A percentile compares a stretch with the other conserved stretches of the same genome.
These are phyloP conservation scores for Coemansia umbellata DNA, from an alignment of 192 early-diverging fungal species.

Conservation along the genomic window DNA sequence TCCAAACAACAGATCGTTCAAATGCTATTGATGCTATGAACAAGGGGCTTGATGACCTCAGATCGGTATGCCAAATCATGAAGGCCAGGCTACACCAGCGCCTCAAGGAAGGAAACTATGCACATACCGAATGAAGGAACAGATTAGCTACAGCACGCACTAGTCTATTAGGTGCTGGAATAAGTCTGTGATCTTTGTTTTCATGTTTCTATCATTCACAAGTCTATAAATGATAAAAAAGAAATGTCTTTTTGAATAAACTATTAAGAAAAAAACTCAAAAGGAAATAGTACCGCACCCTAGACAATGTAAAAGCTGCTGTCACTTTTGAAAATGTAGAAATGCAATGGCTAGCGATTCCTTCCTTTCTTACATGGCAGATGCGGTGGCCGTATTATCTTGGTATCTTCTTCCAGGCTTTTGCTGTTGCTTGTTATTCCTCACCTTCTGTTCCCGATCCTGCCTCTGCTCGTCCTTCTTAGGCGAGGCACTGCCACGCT, in stretches of 20 bases:
- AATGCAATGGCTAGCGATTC: neutral
- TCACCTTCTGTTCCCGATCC: slow-evolving; percentile 16
- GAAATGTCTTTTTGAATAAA: neutral
- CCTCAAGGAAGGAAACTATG: slow-evolving; percentile 57
- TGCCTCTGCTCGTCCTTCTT: slow-evolving; percentile 42
- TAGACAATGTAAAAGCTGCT: too few relatives aligned
- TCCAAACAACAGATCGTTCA: slow-evolving; percentile 80
- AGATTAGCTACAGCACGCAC: neutral
- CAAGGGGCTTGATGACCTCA: slow-evolving; percentile 84
- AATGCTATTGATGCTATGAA: slow-evolving; percentile 80
- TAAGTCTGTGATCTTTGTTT: neutral
- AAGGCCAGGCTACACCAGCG: slow-evolving; percentile 59
- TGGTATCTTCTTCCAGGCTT: slow-evolving; percentile 21
- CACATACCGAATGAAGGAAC: slow-evolving; percentile 21
- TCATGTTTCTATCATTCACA: neutral
- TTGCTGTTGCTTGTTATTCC: slow-evolving; percentile 25
- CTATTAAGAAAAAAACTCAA: neutral
- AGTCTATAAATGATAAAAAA: neutral
- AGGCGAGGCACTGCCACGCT: slow-evolving; percentile 54
- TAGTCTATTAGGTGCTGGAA: too few relatives aligned
- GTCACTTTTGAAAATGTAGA: neutral
- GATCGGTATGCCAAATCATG: slow-evolving; percentile 66
- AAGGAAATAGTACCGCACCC: neutral
- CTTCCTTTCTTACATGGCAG: slow-evolving; percentile 15
- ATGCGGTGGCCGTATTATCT: slow-evolving; percentile 21